Conservation (phyloP, 192 early-diverging fungal genomes). For the Coemansia sp. region DNA sequence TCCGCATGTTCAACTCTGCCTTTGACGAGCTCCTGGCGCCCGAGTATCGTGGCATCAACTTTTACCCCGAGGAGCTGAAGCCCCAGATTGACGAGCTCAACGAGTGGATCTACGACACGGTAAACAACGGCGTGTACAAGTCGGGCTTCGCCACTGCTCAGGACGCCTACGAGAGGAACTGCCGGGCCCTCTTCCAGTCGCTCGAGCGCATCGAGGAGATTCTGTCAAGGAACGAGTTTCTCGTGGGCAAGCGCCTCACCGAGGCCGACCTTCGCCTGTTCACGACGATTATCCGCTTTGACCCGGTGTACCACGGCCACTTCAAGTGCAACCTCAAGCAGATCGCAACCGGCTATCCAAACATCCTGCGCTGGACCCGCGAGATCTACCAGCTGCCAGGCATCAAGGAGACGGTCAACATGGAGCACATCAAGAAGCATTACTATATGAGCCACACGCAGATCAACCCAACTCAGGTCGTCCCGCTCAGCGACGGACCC, state of each 20-base stretch:
- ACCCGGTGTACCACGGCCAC: conserved; percentile 92
- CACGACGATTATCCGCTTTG: conserved; percentile 95
- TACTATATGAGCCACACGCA: conserved; percentile 90
- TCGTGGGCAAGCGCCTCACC: conserved; percentile 82
- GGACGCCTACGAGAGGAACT: conserved; percentile 80
- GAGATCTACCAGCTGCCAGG: conserved; percentile 82
- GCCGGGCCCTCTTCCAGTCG: conserved; percentile 70
- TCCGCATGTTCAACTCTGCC: conserved; percentile 89
- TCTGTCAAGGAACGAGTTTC: conserved; percentile 69
- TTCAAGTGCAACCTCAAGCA: conserved; percentile 94
- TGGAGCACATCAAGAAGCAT: conserved; percentile 96
- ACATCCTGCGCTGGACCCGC: conserved; percentile 82
- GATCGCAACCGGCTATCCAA: conserved; percentile 87
- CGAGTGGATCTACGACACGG: conserved; percentile 89
- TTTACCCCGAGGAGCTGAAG: conserved; percentile 80
- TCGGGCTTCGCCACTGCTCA: conserved; percentile 90
- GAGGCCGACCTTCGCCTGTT: conserved; percentile 95
- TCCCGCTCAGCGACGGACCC: conserved; percentile 77
- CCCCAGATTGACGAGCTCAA: conserved; percentile 85
- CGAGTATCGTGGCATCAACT: conserved; percentile 67
- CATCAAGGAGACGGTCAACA: conserved; percentile 84
- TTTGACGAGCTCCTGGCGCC: conserved; percentile 77
- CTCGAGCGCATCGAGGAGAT: conserved; percentile 86
- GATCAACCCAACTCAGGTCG: conserved; percentile 90
- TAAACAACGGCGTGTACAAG: conserved; percentile 98